phyloP scores from a whole-genome alignment of 1,284 basidiomycete genomes.

The Cutaneotrichosporon cutaneum region DNA sequence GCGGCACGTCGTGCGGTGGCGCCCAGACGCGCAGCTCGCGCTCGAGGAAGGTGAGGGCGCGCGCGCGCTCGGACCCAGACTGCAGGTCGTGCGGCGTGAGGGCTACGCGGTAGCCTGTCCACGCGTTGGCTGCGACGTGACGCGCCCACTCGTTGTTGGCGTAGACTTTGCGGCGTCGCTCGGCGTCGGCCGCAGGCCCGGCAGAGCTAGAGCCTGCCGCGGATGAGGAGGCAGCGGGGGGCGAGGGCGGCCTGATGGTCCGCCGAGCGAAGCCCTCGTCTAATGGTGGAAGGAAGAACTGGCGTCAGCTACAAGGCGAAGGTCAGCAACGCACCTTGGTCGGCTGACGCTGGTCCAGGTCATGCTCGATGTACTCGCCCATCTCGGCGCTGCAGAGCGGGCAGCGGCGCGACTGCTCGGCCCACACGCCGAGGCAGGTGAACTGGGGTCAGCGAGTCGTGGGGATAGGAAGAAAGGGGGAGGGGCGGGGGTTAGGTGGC shows the following conservation, averaged over 20 bases:
- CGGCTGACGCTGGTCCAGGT: slow-evolving; percentile 47
- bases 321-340: slow-evolving; percentile 44
- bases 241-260: slow-evolving; percentile 5
- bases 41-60: slow-evolving; percentile 74
- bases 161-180: slow-evolving; percentile 66
- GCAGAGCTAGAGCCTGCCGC: not conserved
- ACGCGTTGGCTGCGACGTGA: slow-evolving; percentile 81
- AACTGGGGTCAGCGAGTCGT: slow-evolving; percentile 58
- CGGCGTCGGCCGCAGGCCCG: slow-evolving; percentile 37
- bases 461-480: not conserved
- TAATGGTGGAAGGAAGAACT: slow-evolving; percentile 71
- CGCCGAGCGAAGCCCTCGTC: slow-evolving; percentile 15
- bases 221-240: not conserved
- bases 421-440: slow-evolving; percentile 78
- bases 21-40: slow-evolving; percentile 81
- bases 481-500: not conserved
- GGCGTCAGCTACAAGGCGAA: not conserved
- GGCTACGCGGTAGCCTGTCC: slow-evolving; percentile 75
- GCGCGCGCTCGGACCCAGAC: slow-evolving; percentile 28
- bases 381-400: slow-evolving; percentile 75
- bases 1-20: slow-evolving; percentile 70
- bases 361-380: slow-evolving; percentile 75
- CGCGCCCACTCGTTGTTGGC: slow-evolving; percentile 73
- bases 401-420: slow-evolving; percentile 64
- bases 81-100: slow-evolving; percentile 67